Conservation (phyloP, 345 rosid species). For the Bruguiera gymnorhiza region DNA sequence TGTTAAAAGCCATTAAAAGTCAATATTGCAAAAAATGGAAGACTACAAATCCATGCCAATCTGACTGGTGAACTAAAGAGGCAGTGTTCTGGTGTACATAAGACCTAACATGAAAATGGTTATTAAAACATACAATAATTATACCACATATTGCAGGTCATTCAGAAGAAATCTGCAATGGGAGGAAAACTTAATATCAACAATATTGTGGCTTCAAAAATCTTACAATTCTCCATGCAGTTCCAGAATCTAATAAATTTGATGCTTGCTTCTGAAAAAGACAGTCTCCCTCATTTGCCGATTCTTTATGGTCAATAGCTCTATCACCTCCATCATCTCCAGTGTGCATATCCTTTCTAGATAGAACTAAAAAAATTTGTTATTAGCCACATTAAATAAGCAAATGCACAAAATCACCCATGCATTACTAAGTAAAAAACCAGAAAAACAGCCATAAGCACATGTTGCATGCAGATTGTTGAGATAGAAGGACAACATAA, state of each 20-base stretch:
- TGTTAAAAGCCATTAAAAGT: not conserved
- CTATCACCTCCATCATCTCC: constrained; percentile 15
- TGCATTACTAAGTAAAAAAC: constrained; percentile 2
- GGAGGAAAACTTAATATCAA: not conserved
- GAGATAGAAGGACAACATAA: not conserved
- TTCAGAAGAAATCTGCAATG: not conserved
- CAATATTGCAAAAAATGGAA: not conserved
- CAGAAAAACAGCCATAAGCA: not conserved
- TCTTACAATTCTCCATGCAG: constrained; percentile 27
- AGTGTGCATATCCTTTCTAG: constrained; percentile 16
- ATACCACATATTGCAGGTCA: not conserved
- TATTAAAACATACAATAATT: not conserved
- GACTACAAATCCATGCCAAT: not conserved
- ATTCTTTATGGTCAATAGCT: constrained; percentile 15
- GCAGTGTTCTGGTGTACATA: not conserved
- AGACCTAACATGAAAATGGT: not conserved
- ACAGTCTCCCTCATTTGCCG: constrained; percentile 24
- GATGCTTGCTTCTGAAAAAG: constrained; percentile 26
- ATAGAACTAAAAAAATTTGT: constrained; percentile 21
- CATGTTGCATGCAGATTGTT: not conserved
- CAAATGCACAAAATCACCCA: not conserved
- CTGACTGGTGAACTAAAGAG: not conserved
- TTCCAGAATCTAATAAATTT: constrained; percentile 22
- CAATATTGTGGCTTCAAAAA: not conserved
- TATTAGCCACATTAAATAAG: constrained; percentile 6